Conservation (phyloP, 495 filamentous ascomycete genomes). For the Penicillium crystallinum region DNA sequence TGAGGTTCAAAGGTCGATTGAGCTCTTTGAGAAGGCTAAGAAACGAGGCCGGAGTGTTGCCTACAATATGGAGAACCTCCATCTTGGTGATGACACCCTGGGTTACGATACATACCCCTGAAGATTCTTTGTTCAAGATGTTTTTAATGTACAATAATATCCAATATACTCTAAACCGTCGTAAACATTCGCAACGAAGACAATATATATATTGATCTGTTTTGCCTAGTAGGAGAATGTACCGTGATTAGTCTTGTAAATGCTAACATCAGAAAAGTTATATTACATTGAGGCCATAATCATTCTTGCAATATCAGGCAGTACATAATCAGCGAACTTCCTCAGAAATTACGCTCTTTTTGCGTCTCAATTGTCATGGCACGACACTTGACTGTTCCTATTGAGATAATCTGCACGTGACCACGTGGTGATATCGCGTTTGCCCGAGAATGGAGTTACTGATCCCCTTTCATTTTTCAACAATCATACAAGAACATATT, state of each 20-base stretch:
- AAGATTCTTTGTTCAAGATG: background rate
- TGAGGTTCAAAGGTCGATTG: constrained; percentile 29
- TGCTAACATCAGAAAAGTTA: too few species aligned
- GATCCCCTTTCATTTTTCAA: constrained; percentile 3
- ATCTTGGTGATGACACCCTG: constrained; percentile 26
- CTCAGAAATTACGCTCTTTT: background rate
- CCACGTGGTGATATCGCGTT: constrained; percentile 29
- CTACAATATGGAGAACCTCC: constrained; percentile 29
- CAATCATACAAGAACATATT: background rate
- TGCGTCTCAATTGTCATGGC: background rate
- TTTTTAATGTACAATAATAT: background rate
- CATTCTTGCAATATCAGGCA: too few species aligned
- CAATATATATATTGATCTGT: too few species aligned
- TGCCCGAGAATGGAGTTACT: background rate
- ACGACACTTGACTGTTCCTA: background rate
- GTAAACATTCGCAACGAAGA: too few species aligned
- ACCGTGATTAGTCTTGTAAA: too few species aligned
- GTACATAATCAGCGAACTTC: too few species aligned
- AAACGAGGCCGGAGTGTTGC: constrained; percentile 30
- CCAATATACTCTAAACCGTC: background rate
- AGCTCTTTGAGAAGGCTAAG: constrained; percentile 34
- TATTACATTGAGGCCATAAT: too few species aligned
- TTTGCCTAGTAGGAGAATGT: too few species aligned
- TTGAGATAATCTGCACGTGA: constrained; percentile 32
- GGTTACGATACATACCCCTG: constrained; percentile 14